Percentiles rank a stretch among this genome's conserved stretches.
phyloP scores from a whole-genome alignment of 371 early-diverging fungal species.

The Lichtheimia hyalospora region DNA sequence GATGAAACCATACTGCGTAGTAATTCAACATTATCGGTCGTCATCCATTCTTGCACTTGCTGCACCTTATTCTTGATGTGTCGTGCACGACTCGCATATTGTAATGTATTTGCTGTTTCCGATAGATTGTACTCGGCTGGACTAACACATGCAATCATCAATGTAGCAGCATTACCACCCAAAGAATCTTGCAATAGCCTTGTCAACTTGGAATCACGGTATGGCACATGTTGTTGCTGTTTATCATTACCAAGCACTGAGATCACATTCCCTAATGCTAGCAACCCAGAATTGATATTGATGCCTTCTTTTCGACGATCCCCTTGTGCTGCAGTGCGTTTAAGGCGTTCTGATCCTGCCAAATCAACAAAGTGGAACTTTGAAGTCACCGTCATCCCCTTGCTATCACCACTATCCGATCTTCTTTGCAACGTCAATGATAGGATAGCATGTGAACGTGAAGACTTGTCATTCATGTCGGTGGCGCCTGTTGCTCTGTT shows the following conservation, averaged over 20 bases:
- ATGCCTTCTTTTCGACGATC: constrained; percentile 97
- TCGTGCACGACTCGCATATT: constrained; percentile 88
- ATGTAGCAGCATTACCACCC: constrained; percentile 88
- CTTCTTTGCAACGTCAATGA: constrained; percentile 69
- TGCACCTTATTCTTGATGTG: constrained; percentile 82
- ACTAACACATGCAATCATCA: constrained; percentile 94
- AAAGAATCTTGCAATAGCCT: constrained; percentile 94
- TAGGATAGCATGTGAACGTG: constrained; percentile 98
- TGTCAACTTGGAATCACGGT: constrained; percentile 98
- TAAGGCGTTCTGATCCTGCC: constrained; percentile 98
- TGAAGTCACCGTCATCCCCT: constrained; percentile 58
- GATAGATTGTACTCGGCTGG: constrained; percentile 77
- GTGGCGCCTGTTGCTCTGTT: constrained; percentile 93
- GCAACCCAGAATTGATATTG: constrained; percentile 96
- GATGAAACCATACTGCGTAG: constrained; percentile 57
- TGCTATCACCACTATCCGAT: constrained; percentile 26
- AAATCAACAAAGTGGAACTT: constrained; percentile 99
- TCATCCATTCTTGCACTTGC: constrained; percentile 63
- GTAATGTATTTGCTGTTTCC: constrained; percentile 91
- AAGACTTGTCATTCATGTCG: constrained; percentile 95
- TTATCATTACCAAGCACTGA: constrained; percentile 87
- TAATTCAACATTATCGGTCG: constrained; percentile 56
- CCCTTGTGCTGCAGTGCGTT: constrained; percentile 93
- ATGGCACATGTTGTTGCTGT: constrained; percentile 81
- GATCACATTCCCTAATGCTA: constrained; percentile 99